Conservation (phyloP, 164 flowering plant genomes). For the Tinospora cordifolia region DNA sequence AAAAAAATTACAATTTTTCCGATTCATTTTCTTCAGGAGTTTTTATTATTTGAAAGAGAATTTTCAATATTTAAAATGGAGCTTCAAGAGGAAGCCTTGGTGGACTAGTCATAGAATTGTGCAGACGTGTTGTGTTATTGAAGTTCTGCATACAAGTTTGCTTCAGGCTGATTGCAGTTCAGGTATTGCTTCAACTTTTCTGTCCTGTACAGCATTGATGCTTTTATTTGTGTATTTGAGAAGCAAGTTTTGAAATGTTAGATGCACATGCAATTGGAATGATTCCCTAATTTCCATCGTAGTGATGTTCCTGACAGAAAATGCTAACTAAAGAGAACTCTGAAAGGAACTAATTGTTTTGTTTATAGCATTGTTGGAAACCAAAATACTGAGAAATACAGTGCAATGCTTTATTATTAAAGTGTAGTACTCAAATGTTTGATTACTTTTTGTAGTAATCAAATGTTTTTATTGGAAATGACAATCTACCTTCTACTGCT, state of each 20-base stretch:
- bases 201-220: not conserved
- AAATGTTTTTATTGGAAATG: too few relatives aligned
- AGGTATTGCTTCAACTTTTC: not conserved
- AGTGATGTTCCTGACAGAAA: too few relatives aligned
- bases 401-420: too few relatives aligned
- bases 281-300: too few relatives aligned
- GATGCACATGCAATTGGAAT: too few relatives aligned
- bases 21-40: constrained; percentile 48
- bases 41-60: constrained; percentile 77
- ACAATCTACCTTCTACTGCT: too few relatives aligned
- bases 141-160: not conserved
- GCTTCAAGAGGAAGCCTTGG: constrained; percentile 39
- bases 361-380: too few relatives aligned
- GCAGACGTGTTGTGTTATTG: not conserved
- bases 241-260: not conserved
- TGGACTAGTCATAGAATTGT: constrained; percentile 12
- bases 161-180: not conserved
- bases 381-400: too few relatives aligned
- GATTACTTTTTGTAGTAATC: too few relatives aligned
- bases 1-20: not conserved
- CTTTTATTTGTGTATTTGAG: not conserved
- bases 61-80: constrained; percentile 67
- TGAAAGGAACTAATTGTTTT: too few relatives aligned
- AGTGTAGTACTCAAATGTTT: too few relatives aligned
- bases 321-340: too few relatives aligned